Conservation (phyloP, 495 filamentous ascomycete species). For the Aspergillus heteromorphus region DNA sequence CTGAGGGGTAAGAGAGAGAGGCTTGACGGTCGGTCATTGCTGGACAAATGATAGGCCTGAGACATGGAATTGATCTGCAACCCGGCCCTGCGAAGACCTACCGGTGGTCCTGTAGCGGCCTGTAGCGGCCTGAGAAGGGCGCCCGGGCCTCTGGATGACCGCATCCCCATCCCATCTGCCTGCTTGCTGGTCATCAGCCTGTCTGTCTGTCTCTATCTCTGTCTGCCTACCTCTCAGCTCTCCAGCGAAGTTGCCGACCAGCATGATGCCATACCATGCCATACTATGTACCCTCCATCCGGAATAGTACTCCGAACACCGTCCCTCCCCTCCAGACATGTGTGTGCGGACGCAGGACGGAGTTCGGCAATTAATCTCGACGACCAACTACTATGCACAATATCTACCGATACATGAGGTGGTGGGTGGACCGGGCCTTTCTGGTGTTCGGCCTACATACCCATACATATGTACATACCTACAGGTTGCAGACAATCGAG, state of each 20-base stretch:
- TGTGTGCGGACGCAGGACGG: background rate
- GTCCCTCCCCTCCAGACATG: background rate
- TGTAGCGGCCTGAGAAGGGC: background rate
- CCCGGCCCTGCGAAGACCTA: background rate
- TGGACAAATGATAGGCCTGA: background rate
- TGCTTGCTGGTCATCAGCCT: background rate
- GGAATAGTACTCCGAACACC: background rate
- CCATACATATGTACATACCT: too few species aligned
- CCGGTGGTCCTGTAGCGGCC: too few species aligned
- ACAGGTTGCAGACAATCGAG: background rate
- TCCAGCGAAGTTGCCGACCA: background rate
- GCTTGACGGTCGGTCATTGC: background rate
- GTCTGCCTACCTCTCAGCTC: background rate
- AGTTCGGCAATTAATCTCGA: constrained; percentile 1
- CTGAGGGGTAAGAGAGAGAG: background rate
- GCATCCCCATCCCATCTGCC: background rate
- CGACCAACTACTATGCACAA: too few species aligned
- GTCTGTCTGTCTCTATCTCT: too few species aligned
- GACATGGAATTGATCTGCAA: background rate
- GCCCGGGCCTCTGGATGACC: background rate
- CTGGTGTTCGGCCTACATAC: background rate
- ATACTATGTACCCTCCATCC: too few species aligned
- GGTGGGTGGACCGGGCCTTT: background rate
- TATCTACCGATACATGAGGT: too few species aligned
- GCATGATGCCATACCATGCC: too few species aligned